Base-by-base conservation (phyloP, 176 grass and related monocot genomes). In the Phoenix roebelenii region DNA sequence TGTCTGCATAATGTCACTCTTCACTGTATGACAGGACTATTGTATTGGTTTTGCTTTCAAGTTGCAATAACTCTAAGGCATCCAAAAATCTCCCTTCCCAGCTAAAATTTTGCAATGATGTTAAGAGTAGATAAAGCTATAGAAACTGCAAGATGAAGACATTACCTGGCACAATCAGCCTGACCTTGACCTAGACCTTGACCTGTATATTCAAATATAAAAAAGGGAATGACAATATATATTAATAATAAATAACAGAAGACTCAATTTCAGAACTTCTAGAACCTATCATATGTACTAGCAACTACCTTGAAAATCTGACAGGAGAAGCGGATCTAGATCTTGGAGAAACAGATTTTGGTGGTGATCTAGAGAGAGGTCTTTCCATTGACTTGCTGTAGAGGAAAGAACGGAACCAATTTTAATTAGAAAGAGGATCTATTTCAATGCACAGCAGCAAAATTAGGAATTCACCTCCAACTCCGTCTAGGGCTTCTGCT, bases 161-260 rank as follows among this genome's bases (percentile, higher is more conserved):
- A 44, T 44, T 68, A 68, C 66, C 66, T 68, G 25, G 12, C 28
- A 68, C 55, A 4, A 57, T 68, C 28, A 68, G 19, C 16, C 66
- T 24, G 52, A 68, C 25, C 5, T 55, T 55, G 66, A 68, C 20
- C 66, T 68, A 68, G 66, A 68, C 54, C 66, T 68, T 68, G 66
- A 68, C 55, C 66, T 68, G 52, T 44, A 56, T 9, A 56, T 54
- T 67, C 10, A n/a, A 67, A 50, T 54, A 14, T 19, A 54, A 18
- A 52, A 55, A 16, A 32, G 1, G 1, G 15, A 32, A 19, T 4
- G 22, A 32, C 3, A 7, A 56, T 22, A 30, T 44, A 35, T 0
- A 55, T 44, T 14, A 10, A 68, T 56, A 48, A 22, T 15, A 16
- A 5, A 24, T 7, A 30, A 30, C 28, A 30, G 28, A 6, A 30